phyloP scores from a whole-genome alignment of 1,139 yeast genomes.

The Saccharomycopsis hybrid region DNA sequence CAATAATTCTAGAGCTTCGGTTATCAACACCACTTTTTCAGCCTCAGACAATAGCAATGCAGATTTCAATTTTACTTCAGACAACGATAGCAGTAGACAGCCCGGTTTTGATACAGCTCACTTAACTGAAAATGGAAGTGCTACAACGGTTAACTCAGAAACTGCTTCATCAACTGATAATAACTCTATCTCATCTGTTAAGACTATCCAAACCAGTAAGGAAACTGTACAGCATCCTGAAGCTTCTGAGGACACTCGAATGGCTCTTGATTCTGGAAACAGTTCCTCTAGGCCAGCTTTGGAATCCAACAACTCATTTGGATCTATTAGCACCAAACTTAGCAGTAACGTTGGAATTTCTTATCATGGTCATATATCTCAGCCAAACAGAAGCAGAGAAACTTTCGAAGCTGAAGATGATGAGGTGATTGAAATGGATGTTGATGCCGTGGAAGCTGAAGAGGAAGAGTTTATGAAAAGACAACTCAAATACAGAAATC shows the following conservation, averaged over 20 bases:
- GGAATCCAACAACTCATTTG: background rate
- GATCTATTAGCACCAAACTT: background rate
- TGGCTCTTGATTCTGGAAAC: too few species aligned
- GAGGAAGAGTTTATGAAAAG: constrained; percentile 13
- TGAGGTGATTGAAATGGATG: constrained; percentile 12
- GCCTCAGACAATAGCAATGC: background rate
- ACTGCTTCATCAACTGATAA: background rate
- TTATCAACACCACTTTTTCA: constrained; percentile 10
- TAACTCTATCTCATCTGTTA: constrained; percentile 5
- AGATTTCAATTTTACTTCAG: constrained; percentile 9
- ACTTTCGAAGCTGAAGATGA: background rate
- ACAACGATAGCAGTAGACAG: background rate
- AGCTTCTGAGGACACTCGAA: background rate
- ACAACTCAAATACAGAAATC: constrained; percentile 17
- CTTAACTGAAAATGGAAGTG: background rate
- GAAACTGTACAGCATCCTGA: too few species aligned
- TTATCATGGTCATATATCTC: constrained; percentile 17
- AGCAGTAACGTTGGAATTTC: constrained; percentile 19
- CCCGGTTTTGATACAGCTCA: background rate
- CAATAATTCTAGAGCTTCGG: constrained; percentile 1
- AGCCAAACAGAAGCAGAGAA: constrained; percentile 2
- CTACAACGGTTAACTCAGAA: background rate
- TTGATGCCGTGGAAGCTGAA: constrained; percentile 12
- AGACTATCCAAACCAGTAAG: constrained; percentile 1
- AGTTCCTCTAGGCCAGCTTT: background rate